Evolutionary conservation across 352 stramenopile genomes (phyloP), one percentile per base, ranked within the genome.

Genomic region (Phytophthora meadii): DNA sequence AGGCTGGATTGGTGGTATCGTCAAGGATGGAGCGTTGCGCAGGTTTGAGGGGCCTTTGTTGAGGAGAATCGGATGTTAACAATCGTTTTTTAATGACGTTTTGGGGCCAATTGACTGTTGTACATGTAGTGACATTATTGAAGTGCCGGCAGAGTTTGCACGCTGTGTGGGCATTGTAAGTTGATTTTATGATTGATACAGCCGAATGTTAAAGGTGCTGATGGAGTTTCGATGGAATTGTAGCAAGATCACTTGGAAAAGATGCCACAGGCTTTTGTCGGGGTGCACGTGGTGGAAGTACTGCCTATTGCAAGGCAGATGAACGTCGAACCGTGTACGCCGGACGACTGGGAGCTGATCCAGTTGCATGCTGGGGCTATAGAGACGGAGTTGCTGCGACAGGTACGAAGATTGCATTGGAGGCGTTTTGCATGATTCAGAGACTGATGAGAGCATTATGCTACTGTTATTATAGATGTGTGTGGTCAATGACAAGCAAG

Each of bases 341-440:
- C 86, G 1, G 90, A 97, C 62, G 90, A 97, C 68, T 97, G 90
- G 90, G 90, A 97, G 56, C 75, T 97, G 17, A 92, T 97, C 54
- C 89, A 97, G 65, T 55, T 95, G 54, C 88, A 97, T 61, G 87
- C 90, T 0, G 89, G 87, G 2, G 70, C 88, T 34, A 79, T 97
- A 51, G 90, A 97, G 56, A 77, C 71, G 22, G 85, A 95, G 53
- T 75, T 97, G 45, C 62, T 97, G 37, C 80, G 81, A 25, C 90
- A 97, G 86, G 87, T 96, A 68, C 3, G 49, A 28, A 10, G 24
- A 19, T n/a, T 54, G 19, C n/a, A 30, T 55, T 25, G 30, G 28
- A 24, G 14, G 24, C 28, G n/a, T n/a, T 36, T 36, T 36, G 30
- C 30, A 12, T 14, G 30, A 1, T 11, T 36, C 8, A 36, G 9